phyloP scores from a whole-genome alignment of 1,284 basidiomycete genomes.

The Malassezia nana region DNA sequence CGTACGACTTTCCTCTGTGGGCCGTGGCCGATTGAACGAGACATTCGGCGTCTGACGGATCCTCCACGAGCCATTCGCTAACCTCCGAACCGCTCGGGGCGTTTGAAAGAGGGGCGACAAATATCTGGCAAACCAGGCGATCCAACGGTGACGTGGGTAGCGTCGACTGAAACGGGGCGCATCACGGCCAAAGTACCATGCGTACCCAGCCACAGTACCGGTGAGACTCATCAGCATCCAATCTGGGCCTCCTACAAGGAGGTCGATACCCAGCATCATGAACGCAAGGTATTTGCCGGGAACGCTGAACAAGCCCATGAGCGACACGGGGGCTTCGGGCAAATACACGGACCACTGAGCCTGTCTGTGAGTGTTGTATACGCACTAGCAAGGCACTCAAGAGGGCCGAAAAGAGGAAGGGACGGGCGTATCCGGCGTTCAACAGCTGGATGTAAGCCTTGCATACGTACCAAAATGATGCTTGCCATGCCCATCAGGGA shows the following conservation, averaged over 20 bases:
- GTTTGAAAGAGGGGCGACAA: constrained; percentile 1
- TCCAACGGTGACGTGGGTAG: not conserved
- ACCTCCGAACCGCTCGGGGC: not conserved
- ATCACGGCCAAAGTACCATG: constrained; percentile 5
- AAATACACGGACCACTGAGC: constrained; percentile 30
- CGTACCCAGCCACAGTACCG: constrained; percentile 52
- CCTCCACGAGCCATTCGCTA: not conserved
- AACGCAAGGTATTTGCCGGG: constrained; percentile 63
- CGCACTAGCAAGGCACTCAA: constrained; percentile 55
- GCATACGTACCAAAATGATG: constrained; percentile 21
- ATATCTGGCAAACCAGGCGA: constrained; percentile 4
- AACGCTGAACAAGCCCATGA: constrained; percentile 36
- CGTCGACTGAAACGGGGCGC: not conserved
- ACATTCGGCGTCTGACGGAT: not conserved
- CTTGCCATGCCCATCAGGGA: constrained; percentile 26
- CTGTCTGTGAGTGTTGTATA: not conserved
- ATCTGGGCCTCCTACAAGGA: constrained; percentile 58
- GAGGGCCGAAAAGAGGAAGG: constrained; percentile 60
- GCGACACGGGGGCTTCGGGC: constrained; percentile 20
- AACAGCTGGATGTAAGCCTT: constrained; percentile 49
- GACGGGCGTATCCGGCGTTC: constrained; percentile 59
- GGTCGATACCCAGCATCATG: constrained; percentile 62
- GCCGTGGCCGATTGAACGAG: not conserved
- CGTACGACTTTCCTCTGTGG: not conserved
- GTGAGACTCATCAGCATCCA: constrained; percentile 58